Base-by-base conservation (phyloP, 805 yeast species). In the Wickerhamiella bombiphila region DNA sequence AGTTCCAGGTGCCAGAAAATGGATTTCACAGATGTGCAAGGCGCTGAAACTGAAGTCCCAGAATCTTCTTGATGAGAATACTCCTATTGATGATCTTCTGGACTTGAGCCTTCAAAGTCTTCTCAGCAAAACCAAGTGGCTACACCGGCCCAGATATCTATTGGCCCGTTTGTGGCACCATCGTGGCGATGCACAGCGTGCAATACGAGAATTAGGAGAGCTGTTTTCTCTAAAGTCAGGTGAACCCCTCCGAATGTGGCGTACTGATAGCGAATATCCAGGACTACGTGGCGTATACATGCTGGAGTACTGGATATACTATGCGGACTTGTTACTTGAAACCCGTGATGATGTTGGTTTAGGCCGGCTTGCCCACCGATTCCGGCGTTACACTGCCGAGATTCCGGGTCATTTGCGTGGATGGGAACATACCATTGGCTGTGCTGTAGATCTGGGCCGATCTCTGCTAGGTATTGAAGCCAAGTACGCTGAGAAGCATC, bases 201-300 rank as follows among this genome's bases (percentile, higher is more conserved):
- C 96, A 0, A 63, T 65, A 33, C 68, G 68, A 9, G 82, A 79
- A 45, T 71, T 88, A 70, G 61, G 70, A 1, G 52, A 64, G 0
- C 60, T 83, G 14, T 69, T 86, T 37, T 66, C 80, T 5, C 55
- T 82, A 35, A 80, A 75, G 46, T 65, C 83, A 1, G 46, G 47
- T 2, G 72, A 77, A 8, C 65, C 91, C 28, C 72, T 86, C 1
- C 78, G 73, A 46, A 80, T 91, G 40, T 91, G 98, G 97, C 83
- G 83, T 48, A 93, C 96, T 0, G 94, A 85, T 34, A 56, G 66
- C 48, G 98, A 93, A 55, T 60, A 93, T 16, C 91, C 96, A 0
- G 99, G 99, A 0, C 82, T 80, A 48, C 95, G 88, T 57, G 88
- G 85, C 54, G 73, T 72, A 8, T 83, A 79, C 57, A 76, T 78